phyloP scores from a whole-genome alignment of 108 stramenopile species.

The Skeletonema potamos region DNA sequence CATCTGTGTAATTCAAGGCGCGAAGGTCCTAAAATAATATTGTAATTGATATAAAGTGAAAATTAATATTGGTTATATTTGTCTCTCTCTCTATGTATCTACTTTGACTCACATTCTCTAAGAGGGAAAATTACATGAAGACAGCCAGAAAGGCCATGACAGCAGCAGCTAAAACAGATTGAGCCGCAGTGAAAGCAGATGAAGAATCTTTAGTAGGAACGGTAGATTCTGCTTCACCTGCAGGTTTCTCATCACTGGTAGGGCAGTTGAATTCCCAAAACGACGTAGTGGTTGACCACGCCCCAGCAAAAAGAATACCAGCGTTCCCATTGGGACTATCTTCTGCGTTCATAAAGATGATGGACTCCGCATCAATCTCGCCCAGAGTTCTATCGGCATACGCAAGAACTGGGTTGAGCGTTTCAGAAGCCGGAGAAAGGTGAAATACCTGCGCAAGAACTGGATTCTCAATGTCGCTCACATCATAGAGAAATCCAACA shows the following conservation, averaged over 20 bases:
- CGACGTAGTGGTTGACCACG: conserved; percentile 30
- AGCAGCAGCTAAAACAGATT: not conserved
- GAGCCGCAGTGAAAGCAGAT: not conserved
- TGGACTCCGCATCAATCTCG: conserved; percentile 49
- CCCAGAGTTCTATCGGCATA: conserved; percentile 49
- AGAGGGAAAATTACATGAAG: not conserved
- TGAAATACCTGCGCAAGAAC: conserved; percentile 39
- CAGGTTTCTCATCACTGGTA: not conserved
- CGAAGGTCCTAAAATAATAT: not conserved
- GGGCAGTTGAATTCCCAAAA: conserved; percentile 51
- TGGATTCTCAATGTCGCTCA: conserved; percentile 35
- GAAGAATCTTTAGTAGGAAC: not conserved
- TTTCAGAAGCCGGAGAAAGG: conserved; percentile 48
- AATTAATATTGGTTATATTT: not conserved
- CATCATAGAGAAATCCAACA: conserved; percentile 41
- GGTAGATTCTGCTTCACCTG: not conserved
- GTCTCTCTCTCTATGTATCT: not conserved
- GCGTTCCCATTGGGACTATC: conserved; percentile 47
- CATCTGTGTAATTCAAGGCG: too few species aligned
- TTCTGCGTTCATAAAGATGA: conserved; percentile 32
- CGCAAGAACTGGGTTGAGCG: conserved; percentile 33
- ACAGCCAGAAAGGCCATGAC: not conserved
- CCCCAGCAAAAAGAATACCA: conserved; percentile 50
- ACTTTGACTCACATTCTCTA: too few species aligned
- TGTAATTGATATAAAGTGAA: not conserved